Evolutionary conservation across 2,329 filamentous ascomycete genomes (phyloP), one percentile per base, ranked within the genome.

Genomic region (Xylaria polymorpha): DNA sequence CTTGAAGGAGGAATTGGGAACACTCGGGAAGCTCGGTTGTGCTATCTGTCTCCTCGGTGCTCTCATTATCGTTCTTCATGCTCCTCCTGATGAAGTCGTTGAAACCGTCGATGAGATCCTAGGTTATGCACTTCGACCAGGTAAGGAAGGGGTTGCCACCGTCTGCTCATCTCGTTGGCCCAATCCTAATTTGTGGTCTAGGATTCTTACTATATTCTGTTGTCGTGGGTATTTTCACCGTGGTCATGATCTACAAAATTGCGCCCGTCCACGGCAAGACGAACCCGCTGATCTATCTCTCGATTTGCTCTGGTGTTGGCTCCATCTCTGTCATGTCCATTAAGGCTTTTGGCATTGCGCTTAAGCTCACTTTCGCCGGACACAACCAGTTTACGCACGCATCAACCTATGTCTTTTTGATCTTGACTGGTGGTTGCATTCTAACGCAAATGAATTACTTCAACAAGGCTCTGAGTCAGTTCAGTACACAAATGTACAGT

Each of bases 401-500:
- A 1, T 97, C 94, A 59, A 99, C 97, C 68, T 99, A 99, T 77
- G 94, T 98, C 72, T 99, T 99, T 80, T 91, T 95, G 81, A 98
- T 99, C 73, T 89, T 98, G 73, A 96, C 94, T 0, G 86, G 87
- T 3, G 93, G 98, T 72, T 99, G 96, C 84, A 98, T 99, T 78
- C 81, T 99, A 74, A 98, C 94, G 9, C 96, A 99, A 85, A 98
- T 99, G 96, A 99, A 99, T 82, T 99, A 99, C 82, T 97, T 99
- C 83, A 99, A 99, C 86, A 99, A 99, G 82, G 96, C 96, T 8
- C 84, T 99, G 69, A 97, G 94, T 81, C 94, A 97, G 77, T 99
- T 98, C 82, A 95, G 93, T 37, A 98, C 96, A 39, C 97, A 97
- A 76, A 97, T 99, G 94, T 97, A 87, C 80, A 92, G 55, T 41